These are phyloP conservation scores for Mycena crocata DNA, from an alignment of 768 basidiomycete species.

Conservation along the genomic window DNA sequence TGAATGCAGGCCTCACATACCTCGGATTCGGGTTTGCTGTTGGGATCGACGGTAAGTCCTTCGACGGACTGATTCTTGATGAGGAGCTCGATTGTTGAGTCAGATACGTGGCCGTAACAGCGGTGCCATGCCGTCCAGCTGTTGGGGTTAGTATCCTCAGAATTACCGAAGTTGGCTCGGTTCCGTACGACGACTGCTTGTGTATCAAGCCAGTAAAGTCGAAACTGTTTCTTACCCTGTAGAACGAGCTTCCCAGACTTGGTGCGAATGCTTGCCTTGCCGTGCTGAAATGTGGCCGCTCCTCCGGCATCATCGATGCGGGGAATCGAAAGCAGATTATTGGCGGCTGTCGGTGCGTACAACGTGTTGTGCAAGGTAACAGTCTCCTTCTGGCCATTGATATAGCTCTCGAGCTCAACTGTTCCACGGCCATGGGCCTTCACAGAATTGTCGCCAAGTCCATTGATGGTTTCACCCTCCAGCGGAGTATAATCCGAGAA, in stretches of 20 bases:
- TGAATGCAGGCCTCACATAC: slow-evolving; percentile 22
- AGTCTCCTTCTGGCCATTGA: slow-evolving; percentile 10
- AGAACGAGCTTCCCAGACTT: background rate
- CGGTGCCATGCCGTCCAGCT: slow-evolving; percentile 22
- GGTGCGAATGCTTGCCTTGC: background rate
- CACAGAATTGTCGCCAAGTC: background rate
- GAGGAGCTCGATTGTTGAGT: slow-evolving; percentile 4
- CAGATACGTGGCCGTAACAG: slow-evolving; percentile 7
- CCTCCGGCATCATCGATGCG: slow-evolving; percentile 20
- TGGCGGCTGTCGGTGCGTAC: slow-evolving; percentile 13
- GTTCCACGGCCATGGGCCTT: slow-evolving; percentile 11
- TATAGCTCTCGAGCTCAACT: slow-evolving; percentile 2
- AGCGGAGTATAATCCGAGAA: slow-evolving; percentile 11
- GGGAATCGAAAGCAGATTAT: slow-evolving; percentile 3
- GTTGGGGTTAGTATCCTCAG: background rate
- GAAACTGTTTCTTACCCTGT: slow-evolving; percentile 19
- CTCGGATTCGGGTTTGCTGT: background rate
- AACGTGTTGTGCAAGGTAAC: slow-evolving; percentile 3
- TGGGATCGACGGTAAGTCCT: slow-evolving; percentile 16
- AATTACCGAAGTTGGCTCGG: background rate
- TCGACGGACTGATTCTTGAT: background rate
- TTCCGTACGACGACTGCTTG: background rate
- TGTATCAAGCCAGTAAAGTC: slow-evolving; percentile 17
- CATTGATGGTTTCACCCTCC: slow-evolving; percentile 1
- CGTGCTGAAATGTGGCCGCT: background rate